Evolutionary conservation across 2,329 filamentous ascomycete genomes (phyloP), one percentile per base, ranked within the genome.

Genomic region (Colletotrichum eleusines): DNA sequence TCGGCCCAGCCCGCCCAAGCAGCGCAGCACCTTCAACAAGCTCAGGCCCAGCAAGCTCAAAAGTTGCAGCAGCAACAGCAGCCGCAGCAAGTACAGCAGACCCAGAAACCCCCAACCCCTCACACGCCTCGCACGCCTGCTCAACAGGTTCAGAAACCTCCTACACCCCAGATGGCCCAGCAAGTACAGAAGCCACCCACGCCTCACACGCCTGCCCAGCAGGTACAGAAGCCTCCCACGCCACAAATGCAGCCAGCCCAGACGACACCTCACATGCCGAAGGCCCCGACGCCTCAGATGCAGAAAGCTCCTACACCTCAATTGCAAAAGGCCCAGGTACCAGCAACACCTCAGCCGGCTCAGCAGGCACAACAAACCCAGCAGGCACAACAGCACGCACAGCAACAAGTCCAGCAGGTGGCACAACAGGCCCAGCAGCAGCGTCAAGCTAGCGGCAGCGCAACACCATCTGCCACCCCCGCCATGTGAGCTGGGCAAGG

Each of bases 401-500:
- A 81, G 48, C 79, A 80, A 69, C 72, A 60, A 40, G 23, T 23
- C n/a, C 73, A 59, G 31, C 55, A 68, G 42, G 42, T n/a, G 11
- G 46, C 46, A 50, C 42, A 48, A 14, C 64, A 60, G 16, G 28
- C 66, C 16, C 60, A 70, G 28, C 75, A 74, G 63, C 76, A 72
- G 61, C 79, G 81, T 46, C 80, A 82, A 63, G 74, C 80, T 18
- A 83, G 82, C 51, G 79, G 80, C 48, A 83, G 81, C 50, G 81
- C 80, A 44, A 83, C 82, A 11, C 81, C 81, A 38, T 80, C 80
- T 18, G 75, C 75, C 23, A 54, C 69, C 2, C 35, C 64, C 16
- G 23, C 64, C 16, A 26, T 58, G 8, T 71, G 66, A 54, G 53
- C 38, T 35, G 46, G 44, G 16, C 12, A 40, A 35, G 23, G n/a